phyloP scores from a whole-genome alignment of 2,329 filamentous ascomycete species.

The Aspergillus felis region DNA sequence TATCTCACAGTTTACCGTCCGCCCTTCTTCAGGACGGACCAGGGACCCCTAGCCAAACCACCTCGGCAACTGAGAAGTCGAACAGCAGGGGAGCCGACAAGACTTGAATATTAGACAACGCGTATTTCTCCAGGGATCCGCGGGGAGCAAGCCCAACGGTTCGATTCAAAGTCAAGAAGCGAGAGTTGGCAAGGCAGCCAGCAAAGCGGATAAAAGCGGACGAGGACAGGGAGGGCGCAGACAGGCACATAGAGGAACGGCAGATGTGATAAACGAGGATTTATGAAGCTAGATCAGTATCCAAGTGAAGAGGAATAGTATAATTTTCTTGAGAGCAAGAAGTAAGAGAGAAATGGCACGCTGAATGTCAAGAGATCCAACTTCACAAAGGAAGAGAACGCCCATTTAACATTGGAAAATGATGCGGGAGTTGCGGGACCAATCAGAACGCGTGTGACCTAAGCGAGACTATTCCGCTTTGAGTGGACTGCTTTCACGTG shows the following conservation, averaged over 20 bases:
- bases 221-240: slow-evolving; percentile 27
- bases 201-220: slow-evolving; percentile 23
- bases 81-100: slow-evolving; percentile 16
- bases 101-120: slow-evolving; percentile 12
- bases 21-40: slow-evolving; percentile 51
- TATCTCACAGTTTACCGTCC: slow-evolving; percentile 44
- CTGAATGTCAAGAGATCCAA: neutral
- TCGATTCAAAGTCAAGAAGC: slow-evolving; percentile 11
- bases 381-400: neutral
- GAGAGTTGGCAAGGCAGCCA: slow-evolving; percentile 25
- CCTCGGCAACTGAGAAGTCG: slow-evolving; percentile 26
- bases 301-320: slow-evolving; percentile 1
- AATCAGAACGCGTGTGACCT: neutral
- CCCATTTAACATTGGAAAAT: neutral
- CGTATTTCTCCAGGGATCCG: slow-evolving; percentile 13
- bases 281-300: slow-evolving; percentile 2
- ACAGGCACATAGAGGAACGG: slow-evolving; percentile 35
- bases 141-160: slow-evolving; percentile 11
- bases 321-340: slow-evolving; percentile 1
- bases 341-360: slow-evolving; percentile 2
- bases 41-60: slow-evolving; percentile 46
- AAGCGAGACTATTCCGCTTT: slow-evolving; percentile 7
- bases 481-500: slow-evolving; percentile 14
- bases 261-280: neutral
- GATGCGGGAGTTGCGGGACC: neutral